Evolutionary conservation across 768 basidiomycete species (phyloP).

Genomic region (Lactarius deliciosus): DNA sequence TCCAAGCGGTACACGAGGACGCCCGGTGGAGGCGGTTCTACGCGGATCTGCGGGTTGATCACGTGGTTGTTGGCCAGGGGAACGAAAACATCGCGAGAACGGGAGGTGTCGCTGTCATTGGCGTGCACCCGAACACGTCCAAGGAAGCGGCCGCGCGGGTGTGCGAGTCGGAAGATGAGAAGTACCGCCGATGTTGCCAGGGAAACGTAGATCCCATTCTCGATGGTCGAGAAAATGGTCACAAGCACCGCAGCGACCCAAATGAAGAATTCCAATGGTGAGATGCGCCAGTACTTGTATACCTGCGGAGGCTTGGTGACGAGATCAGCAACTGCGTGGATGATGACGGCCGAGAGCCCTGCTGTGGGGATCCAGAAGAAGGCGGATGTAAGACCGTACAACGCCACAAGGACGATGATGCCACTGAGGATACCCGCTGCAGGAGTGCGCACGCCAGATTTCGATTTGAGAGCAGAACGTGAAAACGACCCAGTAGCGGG

Average conservation of each 20-base stretch:
- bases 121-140: conserved; percentile 71
- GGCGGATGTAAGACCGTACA: conserved; percentile 91
- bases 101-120: conserved; percentile 34
- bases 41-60: conserved; percentile 65
- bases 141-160: conserved; percentile 87
- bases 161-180: conserved; percentile 81
- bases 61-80: conserved; percentile 63
- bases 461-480: conserved; percentile 93
- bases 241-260: conserved; percentile 85
- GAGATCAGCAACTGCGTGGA: conserved; percentile 87
- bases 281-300: conserved; percentile 91
- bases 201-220: conserved; percentile 89
- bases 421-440: conserved; percentile 83
- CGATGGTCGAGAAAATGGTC: conserved; percentile 91
- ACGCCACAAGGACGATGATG: conserved; percentile 85
- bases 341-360: conserved; percentile 89
- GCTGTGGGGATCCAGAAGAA: conserved; percentile 89
- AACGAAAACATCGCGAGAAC: conserved; percentile 76
- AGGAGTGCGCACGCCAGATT: conserved; percentile 97
- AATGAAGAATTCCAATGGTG: conserved; percentile 89
- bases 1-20: conserved; percentile 90
- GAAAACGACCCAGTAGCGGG: conserved; percentile 99
- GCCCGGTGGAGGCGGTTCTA: conserved; percentile 80
- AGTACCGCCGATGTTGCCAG: conserved; percentile 77
- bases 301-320: conserved; percentile 83